These are phyloP conservation scores for Asterella californica DNA, from an alignment of 225 moss, liverwort and hornwort species.

Conservation along the genomic window DNA sequence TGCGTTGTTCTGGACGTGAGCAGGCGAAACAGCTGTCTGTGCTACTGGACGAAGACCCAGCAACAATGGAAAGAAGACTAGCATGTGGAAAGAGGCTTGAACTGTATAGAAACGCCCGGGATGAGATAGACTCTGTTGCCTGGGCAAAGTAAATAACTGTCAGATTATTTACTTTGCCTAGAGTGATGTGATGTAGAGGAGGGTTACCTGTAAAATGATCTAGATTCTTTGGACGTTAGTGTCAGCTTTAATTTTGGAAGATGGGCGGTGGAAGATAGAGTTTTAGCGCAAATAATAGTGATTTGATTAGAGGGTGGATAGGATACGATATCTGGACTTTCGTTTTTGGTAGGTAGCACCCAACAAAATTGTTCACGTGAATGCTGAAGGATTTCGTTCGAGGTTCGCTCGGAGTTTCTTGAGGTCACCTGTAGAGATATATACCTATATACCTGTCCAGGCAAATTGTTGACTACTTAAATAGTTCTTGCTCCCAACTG, in stretches of 20 bases:
- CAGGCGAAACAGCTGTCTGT: constrained; percentile 44
- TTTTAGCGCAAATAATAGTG: neutral
- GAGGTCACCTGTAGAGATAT: neutral
- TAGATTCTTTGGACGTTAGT: constrained; percentile 3
- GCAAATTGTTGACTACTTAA: neutral
- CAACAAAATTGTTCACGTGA: neutral
- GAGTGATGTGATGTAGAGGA: neutral
- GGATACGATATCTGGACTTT: neutral
- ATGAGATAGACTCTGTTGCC: constrained; percentile 54
- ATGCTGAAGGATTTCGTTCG: neutral
- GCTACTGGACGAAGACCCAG: constrained; percentile 46
- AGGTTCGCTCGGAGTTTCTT: neutral
- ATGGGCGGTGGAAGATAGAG: neutral
- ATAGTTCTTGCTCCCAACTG: neutral
- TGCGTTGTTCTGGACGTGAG: neutral
- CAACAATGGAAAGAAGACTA: constrained; percentile 47
- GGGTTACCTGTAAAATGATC: neutral
- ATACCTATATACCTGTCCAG: neutral
- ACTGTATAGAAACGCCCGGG: constrained; percentile 49
- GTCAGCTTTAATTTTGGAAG: neutral
- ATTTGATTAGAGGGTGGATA: neutral
- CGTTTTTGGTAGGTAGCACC: neutral
- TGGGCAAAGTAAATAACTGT: constrained; percentile 36
- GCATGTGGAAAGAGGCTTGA: constrained; percentile 48
- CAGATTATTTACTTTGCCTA: neutral